phyloP scores from a whole-genome alignment of 1,139 yeast species.

The Diutina siamensis region DNA sequence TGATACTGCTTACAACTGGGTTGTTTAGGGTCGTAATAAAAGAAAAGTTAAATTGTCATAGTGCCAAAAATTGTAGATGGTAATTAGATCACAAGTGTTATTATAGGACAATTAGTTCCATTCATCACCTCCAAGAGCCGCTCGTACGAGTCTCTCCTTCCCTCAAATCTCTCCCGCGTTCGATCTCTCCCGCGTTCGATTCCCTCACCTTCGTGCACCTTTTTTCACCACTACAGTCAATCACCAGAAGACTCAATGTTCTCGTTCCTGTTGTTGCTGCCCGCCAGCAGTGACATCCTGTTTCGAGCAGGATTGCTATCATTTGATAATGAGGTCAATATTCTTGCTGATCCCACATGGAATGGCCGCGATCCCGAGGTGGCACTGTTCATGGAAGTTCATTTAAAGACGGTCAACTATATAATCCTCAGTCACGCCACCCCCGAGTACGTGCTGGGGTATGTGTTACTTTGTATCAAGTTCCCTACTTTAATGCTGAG shows the following conservation, averaged over 20 bases:
- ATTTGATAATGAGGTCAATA: conserved; percentile 35
- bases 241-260: conserved; percentile 19
- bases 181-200: too few relatives aligned
- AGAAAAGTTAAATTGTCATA: too few relatives aligned
- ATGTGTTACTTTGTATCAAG: conserved; percentile 48
- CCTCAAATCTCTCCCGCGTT: too few relatives aligned
- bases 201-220: too few relatives aligned
- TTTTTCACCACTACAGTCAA: too few relatives aligned
- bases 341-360: conserved; percentile 70
- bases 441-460: conserved; percentile 72
- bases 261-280: conserved; percentile 27
- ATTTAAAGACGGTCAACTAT: conserved; percentile 32
- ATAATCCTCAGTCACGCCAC: conserved; percentile 82
- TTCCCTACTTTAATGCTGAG: conserved; percentile 50
- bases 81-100: too few relatives aligned
- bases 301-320: conserved; percentile 32
- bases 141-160: too few relatives aligned
- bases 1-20: too few relatives aligned
- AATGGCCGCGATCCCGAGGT: conserved; percentile 34
- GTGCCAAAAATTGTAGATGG: too few relatives aligned
- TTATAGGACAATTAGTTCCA: too few relatives aligned
- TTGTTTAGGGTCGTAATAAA: background rate
- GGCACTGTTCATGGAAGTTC: conserved; percentile 28
- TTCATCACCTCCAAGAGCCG: too few relatives aligned
- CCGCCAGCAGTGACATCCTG: conserved; percentile 18